Base-by-base conservation (phyloP, 202 grass and related monocot species). In the Elaeis oleifera region DNA sequence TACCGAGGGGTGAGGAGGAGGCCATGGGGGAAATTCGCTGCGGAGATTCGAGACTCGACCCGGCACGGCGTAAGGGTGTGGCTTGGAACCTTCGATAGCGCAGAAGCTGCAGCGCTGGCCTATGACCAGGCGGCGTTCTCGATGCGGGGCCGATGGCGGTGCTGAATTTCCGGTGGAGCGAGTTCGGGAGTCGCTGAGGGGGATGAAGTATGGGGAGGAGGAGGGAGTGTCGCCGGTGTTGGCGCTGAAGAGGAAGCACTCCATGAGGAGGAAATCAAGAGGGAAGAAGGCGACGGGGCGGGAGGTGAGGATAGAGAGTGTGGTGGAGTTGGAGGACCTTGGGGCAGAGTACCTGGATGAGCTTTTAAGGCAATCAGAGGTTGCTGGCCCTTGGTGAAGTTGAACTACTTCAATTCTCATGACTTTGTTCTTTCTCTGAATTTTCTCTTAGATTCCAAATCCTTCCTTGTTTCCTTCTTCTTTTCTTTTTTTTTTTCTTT, bases 1-100 rank as follows among this genome's bases (percentile, higher is more conserved):
- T 51, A 25, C 65, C 18, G 64, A 17, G 70, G 69, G 27, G 90
- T 96, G 39, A 70, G 87, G 3, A 59, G 49, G 27, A 83, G 85
- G 8, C 71, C 89, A 39, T 79, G 54, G 70, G 49, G 64, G 15
- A n/a, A 18, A 55, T 18, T 55, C 5, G n/a, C 53, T 0, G 20
- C 20, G 18, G 17, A 22, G n/a, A 54, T 39, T 11, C 36, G 36
- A 18, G 65, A 68, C 65, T 68, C 65, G 27, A 68, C 65, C 11
- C 65, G 65, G 65, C 65, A 68, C 11, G 65, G 65, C n/a, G 13
- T 36, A 5, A 51, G 65, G 11, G 65, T 68, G 51, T 68, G 65
- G 65, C 65, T 68, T 17, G 65, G 65, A 28, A 68, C 65, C 26
- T 68, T 68, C 18, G 65, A 68, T 13, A 68, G 65, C 52, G 65